Conservation (phyloP, 495 filamentous ascomycete species). For the Platismatia glauca region DNA sequence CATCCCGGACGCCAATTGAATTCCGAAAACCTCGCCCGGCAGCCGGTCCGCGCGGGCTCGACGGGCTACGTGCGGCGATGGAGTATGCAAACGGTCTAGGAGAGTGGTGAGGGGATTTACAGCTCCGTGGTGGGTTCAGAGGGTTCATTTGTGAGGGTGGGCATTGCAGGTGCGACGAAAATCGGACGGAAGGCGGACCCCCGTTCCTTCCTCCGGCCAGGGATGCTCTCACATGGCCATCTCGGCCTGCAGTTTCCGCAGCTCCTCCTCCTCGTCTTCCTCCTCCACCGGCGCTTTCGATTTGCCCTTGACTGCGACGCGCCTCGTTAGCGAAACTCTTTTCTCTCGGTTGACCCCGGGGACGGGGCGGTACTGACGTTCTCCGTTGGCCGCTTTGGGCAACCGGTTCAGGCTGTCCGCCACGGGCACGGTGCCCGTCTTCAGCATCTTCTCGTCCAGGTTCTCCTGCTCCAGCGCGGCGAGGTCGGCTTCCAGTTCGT, state of each 20-base stretch:
- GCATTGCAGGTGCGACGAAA: not conserved
- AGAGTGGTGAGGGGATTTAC: too few relatives aligned
- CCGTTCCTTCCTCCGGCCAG: too few relatives aligned
- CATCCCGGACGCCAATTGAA: too few relatives aligned
- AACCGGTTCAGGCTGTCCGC: constrained; percentile 60
- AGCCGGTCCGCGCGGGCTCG: too few relatives aligned
- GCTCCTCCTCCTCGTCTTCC: constrained; percentile 91
- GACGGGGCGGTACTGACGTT: constrained; percentile 52
- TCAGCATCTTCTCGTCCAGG: constrained; percentile 88
- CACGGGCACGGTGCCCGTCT: constrained; percentile 70
- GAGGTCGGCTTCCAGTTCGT: constrained; percentile 71
- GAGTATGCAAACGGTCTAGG: not conserved
- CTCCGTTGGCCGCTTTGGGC: constrained; percentile 61
- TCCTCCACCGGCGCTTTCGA: constrained; percentile 57
- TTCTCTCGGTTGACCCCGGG: constrained; percentile 19
- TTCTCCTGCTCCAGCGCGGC: constrained; percentile 73
- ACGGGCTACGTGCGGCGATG: too few relatives aligned
- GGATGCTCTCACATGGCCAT: constrained; percentile 73
- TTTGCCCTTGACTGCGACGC: constrained; percentile 45
- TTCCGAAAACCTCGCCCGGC: too few relatives aligned
- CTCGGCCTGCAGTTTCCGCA: constrained; percentile 87
- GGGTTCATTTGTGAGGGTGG: too few relatives aligned
- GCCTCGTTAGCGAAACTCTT: not conserved
- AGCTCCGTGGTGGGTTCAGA: too few relatives aligned
- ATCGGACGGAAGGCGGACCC: not conserved